phyloP scores from a whole-genome alignment of 257 asterid species.

The Nicotiana knightiana region DNA sequence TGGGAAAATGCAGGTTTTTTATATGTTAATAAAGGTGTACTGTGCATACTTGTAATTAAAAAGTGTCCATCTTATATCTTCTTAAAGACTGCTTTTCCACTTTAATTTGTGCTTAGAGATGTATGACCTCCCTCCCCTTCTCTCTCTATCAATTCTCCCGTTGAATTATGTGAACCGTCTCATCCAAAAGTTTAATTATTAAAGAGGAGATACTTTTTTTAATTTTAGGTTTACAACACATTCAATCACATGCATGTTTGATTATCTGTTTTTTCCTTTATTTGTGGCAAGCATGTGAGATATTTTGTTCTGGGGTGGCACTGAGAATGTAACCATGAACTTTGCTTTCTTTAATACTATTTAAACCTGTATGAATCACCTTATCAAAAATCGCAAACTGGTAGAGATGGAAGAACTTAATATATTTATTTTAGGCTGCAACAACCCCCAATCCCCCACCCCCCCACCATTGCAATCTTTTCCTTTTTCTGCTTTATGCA shows the following conservation, averaged over 20 bases:
- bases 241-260: background rate
- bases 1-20: background rate
- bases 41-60: background rate
- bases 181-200: background rate
- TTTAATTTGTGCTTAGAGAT: background rate
- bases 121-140: background rate
- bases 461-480: background rate
- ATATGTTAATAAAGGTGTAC: background rate
- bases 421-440: background rate
- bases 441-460: background rate
- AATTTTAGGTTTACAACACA: background rate
- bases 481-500: too few species aligned
- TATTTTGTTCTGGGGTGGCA: background rate
- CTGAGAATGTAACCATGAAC: background rate
- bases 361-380: background rate
- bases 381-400: background rate
- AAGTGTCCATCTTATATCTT: background rate
- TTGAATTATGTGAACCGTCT: background rate
- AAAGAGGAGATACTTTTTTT: background rate
- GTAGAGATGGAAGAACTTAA: background rate
- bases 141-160: background rate
- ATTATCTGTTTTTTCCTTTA: background rate
- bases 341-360: background rate
- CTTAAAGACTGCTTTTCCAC: background rate
- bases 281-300: background rate